Percentiles rank a stretch among this genome's conserved stretches.
phyloP scores from a whole-genome alignment of 805 yeast genomes.

The Clavispora carvajalis region DNA sequence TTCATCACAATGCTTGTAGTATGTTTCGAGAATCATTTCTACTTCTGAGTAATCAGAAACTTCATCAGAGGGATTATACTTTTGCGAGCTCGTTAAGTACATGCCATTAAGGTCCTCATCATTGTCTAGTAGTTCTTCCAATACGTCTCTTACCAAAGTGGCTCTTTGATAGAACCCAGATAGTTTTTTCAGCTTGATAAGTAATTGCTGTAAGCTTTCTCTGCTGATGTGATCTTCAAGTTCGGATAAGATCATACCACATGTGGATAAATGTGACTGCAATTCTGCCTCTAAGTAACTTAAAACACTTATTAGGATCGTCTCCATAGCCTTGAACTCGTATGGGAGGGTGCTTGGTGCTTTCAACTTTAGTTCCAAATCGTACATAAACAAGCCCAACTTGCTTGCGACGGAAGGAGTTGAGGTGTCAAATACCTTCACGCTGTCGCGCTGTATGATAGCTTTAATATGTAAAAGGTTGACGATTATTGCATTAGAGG shows the following conservation, averaged over 20 bases:
- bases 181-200: constrained; percentile 67
- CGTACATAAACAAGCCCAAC: constrained; percentile 77
- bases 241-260: constrained; percentile 62
- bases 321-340: constrained; percentile 80
- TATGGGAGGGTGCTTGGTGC: constrained; percentile 31
- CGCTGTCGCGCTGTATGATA: constrained; percentile 71
- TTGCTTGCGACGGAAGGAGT: constrained; percentile 62
- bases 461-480: constrained; percentile 88
- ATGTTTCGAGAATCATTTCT: constrained; percentile 83
- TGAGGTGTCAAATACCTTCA: constrained; percentile 78
- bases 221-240: constrained; percentile 79
- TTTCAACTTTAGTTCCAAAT: constrained; percentile 68
- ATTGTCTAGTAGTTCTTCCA: constrained; percentile 79
- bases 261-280: constrained; percentile 47
- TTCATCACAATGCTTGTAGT: constrained; percentile 89
- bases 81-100: constrained; percentile 53
- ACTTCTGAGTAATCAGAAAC: constrained; percentile 57
- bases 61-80: constrained; percentile 13
- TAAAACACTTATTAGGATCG: constrained; percentile 76
- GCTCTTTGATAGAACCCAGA: constrained; percentile 73
- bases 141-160: constrained; percentile 66
- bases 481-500: constrained; percentile 68
- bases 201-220: constrained; percentile 63
- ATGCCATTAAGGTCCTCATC: constrained; percentile 80
- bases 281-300: constrained; percentile 74